phyloP scores from a whole-genome alignment of 139 green algal genomes.

The Nannochloris sp. region DNA sequence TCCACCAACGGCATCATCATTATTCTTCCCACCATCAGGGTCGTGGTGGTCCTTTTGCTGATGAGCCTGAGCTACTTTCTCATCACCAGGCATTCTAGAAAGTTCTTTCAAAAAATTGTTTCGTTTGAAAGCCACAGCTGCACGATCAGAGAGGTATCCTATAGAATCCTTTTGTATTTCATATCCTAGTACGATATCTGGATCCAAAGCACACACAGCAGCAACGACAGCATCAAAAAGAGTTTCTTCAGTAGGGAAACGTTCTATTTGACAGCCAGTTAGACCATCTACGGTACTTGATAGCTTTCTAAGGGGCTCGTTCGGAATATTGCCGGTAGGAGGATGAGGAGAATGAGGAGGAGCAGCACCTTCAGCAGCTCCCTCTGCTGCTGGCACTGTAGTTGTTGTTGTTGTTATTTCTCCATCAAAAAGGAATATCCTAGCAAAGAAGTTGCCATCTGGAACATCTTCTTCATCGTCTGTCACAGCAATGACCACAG shows the following conservation, averaged over 20 bases:
- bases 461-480: slow-evolving; percentile 43
- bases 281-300: neutral
- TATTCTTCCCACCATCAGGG: neutral
- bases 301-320: too few relatives aligned
- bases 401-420: too few relatives aligned
- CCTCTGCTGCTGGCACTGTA: neutral
- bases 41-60: neutral
- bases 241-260: slow-evolving; percentile 40
- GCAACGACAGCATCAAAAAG: slow-evolving; percentile 63
- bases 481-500: slow-evolving; percentile 44
- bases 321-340: neutral
- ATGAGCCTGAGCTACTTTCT: neutral
- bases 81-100: slow-evolving; percentile 44
- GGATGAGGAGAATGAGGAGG: neutral
- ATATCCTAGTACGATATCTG: slow-evolving; percentile 87
- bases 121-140: slow-evolving; percentile 26
- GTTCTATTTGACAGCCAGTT: slow-evolving; percentile 27
- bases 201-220: slow-evolving; percentile 63
- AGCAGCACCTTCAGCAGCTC: neutral
- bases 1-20: neutral
- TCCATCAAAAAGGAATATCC: slow-evolving; percentile 14
- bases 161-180: slow-evolving; percentile 80
- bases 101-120: slow-evolving; percentile 48
- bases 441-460: slow-evolving; percentile 13
- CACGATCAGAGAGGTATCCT: slow-evolving; percentile 81